Conservation (phyloP, 108 stramenopile genomes). For the Skeletonema tropicum region DNA sequence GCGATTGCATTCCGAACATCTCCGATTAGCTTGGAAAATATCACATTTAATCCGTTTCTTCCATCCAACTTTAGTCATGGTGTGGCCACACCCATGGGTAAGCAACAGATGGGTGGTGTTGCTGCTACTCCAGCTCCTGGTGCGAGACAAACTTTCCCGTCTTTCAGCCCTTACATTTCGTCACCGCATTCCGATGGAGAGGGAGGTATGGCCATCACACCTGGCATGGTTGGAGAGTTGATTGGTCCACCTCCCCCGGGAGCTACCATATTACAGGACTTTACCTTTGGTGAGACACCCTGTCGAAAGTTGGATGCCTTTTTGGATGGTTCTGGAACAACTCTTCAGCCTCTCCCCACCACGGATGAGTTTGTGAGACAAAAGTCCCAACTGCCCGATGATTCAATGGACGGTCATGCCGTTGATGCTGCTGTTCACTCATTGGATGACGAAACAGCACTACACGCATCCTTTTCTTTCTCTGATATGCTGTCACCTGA, state of each 20-base stretch:
- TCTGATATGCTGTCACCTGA: conserved; percentile 44
- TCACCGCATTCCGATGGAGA: conserved; percentile 28
- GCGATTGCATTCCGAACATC: not conserved
- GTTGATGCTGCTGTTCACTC: conserved; percentile 1
- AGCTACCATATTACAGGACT: conserved; percentile 28
- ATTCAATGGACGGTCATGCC: conserved; percentile 2
- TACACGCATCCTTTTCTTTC: conserved; percentile 35
- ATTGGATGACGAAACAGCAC: conserved; percentile 7
- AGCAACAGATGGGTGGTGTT: not conserved
- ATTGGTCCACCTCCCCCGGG: conserved; percentile 11
- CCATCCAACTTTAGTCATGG: not conserved
- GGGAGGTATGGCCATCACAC: conserved; percentile 27
- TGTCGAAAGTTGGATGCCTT: conserved; percentile 31
- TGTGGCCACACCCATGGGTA: not conserved
- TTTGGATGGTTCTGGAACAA: conserved; percentile 14
- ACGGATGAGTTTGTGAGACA: conserved; percentile 25
- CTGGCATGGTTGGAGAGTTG: conserved; percentile 22
- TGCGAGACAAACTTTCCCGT: not conserved
- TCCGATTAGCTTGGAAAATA: conserved; percentile 5
- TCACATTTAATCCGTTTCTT: conserved; percentile 1
- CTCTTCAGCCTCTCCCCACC: conserved; percentile 20
- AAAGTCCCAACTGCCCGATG: conserved; percentile 1
- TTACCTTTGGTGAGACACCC: conserved; percentile 29
- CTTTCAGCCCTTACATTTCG: conserved; percentile 46
- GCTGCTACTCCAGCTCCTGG: not conserved